Conservation (phyloP, 179 eudicot genomes). For the Silene vulgaris region DNA sequence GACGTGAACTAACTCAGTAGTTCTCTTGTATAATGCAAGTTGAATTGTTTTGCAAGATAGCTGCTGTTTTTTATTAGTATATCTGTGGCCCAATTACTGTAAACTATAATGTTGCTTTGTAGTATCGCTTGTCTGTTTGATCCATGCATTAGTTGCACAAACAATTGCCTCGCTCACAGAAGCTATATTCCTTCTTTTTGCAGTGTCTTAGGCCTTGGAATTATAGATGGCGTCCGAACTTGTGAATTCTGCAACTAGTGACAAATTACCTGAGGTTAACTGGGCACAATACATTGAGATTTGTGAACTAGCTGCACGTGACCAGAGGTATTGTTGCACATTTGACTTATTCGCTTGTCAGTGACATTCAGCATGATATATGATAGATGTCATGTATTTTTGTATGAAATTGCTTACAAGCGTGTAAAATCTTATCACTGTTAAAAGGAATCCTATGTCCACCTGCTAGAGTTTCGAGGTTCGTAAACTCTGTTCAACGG, state of each 20-base stretch:
- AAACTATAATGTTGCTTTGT: background rate
- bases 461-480: background rate
- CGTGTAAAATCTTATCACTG: background rate
- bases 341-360: slow-evolving; percentile 6
- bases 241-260: slow-evolving; percentile 72
- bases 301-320: slow-evolving; percentile 74
- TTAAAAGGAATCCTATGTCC: background rate
- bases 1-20: background rate
- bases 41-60: background rate
- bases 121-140: background rate
- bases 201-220: slow-evolving; percentile 17
- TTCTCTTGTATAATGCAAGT: background rate
- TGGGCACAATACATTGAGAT: slow-evolving; percentile 84
- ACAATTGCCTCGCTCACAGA: slow-evolving; percentile 6
- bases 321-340: slow-evolving; percentile 49
- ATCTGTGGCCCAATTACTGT: background rate
- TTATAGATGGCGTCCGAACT: slow-evolving; percentile 47
- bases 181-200: slow-evolving; percentile 9
- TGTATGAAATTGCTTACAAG: background rate
- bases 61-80: background rate
- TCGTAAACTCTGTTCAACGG: no score
- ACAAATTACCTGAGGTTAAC: slow-evolving; percentile 72
- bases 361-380: background rate
- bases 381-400: background rate
- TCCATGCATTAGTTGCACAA: background rate